Base-by-base conservation (phyloP, 2,329 filamentous ascomycete species). In the Nigrospora osmanthi region DNA sequence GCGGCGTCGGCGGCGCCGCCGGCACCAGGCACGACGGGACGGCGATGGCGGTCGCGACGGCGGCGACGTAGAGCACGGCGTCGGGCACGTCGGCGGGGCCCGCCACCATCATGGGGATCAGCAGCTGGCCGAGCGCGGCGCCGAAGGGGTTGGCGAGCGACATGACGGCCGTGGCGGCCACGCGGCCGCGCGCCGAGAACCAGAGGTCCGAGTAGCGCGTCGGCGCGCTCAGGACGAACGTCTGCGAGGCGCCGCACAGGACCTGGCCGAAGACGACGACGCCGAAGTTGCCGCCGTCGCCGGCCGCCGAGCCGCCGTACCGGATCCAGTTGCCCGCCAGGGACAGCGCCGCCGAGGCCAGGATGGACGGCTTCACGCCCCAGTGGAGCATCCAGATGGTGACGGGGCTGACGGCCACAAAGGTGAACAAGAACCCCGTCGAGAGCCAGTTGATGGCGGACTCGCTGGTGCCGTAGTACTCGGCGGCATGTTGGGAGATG, bases 201-300 rank as follows among this genome's bases (percentile, higher is more conserved):
- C 93, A 97, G 48, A 95, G 71, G 61, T 96, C 90, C 44, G 87
- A 93, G 66, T 95, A 98, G 49, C 88, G 75, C 0, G 93, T 91
- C 1, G 93, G 91, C 0, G 91, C 89, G 7, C 85, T 82, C 11
- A 97, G 78, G 12, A 95, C 88, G 62, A 97, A 97, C 0, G 93
- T 90, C 61, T 98, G 93, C 1, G 89, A 83, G 35, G 96, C 74
- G 1, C 91, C 93, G 43, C 87, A 89, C 48, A 98, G 63, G 60
- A 97, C 85, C 68, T 97, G 91, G 5, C 91, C 91, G 54, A 94
- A 83, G 85, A 97, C 88, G 49, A 89, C 83, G 38, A 86, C 74
- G 36, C 82, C 82, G 58, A 87, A 94, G 53, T 72, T 75, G 41
- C 85, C 86, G 19, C 78, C 67, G 57, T 71, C 48, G 70, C 60